phyloP scores from a whole-genome alignment of 495 filamentous ascomycete genomes.

The Tuber brumale region DNA sequence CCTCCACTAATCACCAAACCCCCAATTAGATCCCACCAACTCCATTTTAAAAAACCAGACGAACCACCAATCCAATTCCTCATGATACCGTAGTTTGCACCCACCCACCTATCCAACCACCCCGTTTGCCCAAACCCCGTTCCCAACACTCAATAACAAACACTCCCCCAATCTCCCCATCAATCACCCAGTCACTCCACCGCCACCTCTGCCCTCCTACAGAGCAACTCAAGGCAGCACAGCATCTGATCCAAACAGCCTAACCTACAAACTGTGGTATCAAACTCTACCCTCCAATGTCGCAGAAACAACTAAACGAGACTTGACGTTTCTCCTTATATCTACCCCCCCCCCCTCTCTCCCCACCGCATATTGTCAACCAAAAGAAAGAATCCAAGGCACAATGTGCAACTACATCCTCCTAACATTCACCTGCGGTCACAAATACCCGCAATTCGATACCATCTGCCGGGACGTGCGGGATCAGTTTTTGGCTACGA shows the following conservation, averaged over 20 bases:
- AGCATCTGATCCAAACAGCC: neutral
- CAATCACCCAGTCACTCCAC: neutral
- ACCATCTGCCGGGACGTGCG: slow-evolving; percentile 18
- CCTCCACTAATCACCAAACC: neutral
- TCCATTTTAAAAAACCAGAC: neutral
- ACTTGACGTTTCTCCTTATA: neutral
- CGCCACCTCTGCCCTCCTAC: neutral
- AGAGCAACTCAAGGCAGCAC: neutral
- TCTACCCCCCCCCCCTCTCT: neutral
- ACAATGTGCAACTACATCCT: slow-evolving; percentile 29
- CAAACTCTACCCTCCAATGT: neutral
- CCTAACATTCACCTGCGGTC: slow-evolving; percentile 22
- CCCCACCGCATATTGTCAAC: neutral
- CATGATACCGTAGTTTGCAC: neutral
- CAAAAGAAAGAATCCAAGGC: neutral
- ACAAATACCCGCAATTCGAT: slow-evolving; percentile 23
- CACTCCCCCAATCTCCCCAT: neutral
- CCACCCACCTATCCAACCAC: neutral
- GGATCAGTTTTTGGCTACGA: slow-evolving; percentile 22
- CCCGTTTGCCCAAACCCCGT: neutral
- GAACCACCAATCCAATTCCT: neutral
- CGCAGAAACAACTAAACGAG: neutral
- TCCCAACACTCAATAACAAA: neutral
- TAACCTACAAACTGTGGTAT: neutral
- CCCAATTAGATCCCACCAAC: neutral